Percentiles rank a stretch among this genome's conserved stretches.
These are phyloP conservation scores for Rhodamnia rubescens DNA, from an alignment of 345 rosid species.

Conservation along the genomic window DNA sequence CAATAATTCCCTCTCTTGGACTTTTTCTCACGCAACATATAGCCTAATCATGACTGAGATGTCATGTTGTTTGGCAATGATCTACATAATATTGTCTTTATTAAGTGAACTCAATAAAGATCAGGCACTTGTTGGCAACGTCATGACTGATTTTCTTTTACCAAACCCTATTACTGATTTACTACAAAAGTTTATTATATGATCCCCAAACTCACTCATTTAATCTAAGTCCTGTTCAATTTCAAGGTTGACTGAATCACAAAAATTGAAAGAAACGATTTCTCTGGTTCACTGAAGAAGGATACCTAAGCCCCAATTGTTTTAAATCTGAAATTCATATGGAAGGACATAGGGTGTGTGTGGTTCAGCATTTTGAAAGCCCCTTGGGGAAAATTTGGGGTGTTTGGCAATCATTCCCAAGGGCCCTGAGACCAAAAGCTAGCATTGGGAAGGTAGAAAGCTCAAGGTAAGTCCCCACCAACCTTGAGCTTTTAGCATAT, in stretches of 20 bases:
- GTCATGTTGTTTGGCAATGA: background rate
- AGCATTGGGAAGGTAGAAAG: no score
- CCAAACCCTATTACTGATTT: no score
- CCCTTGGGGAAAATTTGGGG: no score
- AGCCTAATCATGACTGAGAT: background rate
- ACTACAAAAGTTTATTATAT: background rate
- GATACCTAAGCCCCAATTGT: background rate
- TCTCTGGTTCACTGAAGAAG: background rate
- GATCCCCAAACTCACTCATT: background rate
- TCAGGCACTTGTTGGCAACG: background rate
- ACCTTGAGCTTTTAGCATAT: no score
- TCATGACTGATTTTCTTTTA: background rate
- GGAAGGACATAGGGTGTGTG: background rate
- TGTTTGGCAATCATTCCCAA: no score
- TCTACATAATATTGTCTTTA: background rate
- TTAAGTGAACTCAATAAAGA: background rate
- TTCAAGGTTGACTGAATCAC: background rate
- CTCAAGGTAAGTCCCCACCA: no score
- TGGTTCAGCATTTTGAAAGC: no score
- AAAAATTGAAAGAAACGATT: background rate
- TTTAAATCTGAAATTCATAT: background rate
- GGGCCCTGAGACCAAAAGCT: no score
- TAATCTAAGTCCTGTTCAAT: background rate
- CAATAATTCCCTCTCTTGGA: background rate
- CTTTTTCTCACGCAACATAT: background rate